phyloP scores from a whole-genome alignment of 768 basidiomycete genomes.

The Tulasnella sp. region DNA sequence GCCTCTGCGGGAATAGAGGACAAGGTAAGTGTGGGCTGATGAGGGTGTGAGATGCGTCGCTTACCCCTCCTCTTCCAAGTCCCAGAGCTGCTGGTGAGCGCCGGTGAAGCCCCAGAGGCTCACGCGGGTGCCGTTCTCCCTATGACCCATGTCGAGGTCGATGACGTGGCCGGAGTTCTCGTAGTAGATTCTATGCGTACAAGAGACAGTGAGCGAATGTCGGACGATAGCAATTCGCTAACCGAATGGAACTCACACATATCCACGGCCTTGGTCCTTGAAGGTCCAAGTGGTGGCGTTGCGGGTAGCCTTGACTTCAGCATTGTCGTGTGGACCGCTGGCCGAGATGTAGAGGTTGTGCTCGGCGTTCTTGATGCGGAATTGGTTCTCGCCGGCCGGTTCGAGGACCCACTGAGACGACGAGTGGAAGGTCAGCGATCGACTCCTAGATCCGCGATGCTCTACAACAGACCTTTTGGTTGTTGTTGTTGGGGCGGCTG shows the following conservation, averaged over 20 bases:
- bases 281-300: background rate
- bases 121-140: background rate
- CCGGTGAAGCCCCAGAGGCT: background rate
- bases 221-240: background rate
- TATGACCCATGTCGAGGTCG: background rate
- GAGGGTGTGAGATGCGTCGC: background rate
- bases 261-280: background rate
- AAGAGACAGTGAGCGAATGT: background rate
- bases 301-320: background rate
- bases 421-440: background rate
- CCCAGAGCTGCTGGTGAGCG: conserved; percentile 9
- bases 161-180: background rate
- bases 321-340: background rate
- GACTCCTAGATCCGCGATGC: background rate
- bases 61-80: background rate
- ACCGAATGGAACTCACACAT: background rate
- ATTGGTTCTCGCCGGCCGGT: background rate
- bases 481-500: background rate
- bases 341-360: background rate
- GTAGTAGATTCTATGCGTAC: background rate
- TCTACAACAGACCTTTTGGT: background rate
- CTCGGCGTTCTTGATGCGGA: background rate
- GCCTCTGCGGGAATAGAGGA: too few relatives aligned
- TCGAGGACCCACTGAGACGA: background rate
- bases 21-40: too few relatives aligned